Conservation (phyloP, 768 basidiomycete species). For the Lactarius quietus region DNA sequence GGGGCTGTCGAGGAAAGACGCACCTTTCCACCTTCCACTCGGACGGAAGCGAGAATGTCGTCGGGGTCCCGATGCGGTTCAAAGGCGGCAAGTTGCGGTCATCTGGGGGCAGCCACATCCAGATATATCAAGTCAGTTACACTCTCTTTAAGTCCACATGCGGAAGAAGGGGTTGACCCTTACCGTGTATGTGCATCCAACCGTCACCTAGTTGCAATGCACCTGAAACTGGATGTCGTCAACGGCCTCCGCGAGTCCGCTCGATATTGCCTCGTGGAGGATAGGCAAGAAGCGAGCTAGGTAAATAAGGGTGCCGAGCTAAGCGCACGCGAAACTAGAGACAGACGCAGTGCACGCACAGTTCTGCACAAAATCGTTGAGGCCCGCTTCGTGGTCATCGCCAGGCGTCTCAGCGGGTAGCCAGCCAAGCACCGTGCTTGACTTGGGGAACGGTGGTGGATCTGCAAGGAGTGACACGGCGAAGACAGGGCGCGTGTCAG, state of each 20-base stretch:
- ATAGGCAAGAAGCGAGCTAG: constrained; percentile 29
- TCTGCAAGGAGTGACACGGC: constrained; percentile 22
- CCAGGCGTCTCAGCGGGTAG: constrained; percentile 27
- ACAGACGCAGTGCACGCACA: constrained; percentile 40
- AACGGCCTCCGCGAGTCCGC: constrained; percentile 49
- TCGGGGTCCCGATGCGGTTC: constrained; percentile 79
- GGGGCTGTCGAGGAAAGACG: constrained; percentile 16
- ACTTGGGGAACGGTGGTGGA: constrained; percentile 19
- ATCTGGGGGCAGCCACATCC: constrained; percentile 40
- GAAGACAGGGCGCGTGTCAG: constrained; percentile 19
- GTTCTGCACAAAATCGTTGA: constrained; percentile 73
- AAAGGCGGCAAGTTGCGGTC: constrained; percentile 69
- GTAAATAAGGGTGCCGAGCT: background rate
- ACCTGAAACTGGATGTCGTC: constrained; percentile 64
- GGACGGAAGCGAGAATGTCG: constrained; percentile 75
- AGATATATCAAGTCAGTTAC: background rate
- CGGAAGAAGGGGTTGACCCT: background rate
- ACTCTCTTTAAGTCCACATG: background rate
- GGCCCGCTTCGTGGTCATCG: constrained; percentile 42
- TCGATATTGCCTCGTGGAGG: constrained; percentile 57
- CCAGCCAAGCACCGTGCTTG: constrained; percentile 25
- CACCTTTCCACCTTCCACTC: constrained; percentile 67
- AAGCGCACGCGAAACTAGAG: background rate
- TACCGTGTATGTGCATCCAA: constrained; percentile 85
- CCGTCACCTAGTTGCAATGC: constrained; percentile 65